phyloP scores from a whole-genome alignment of 306 rosid species.

The Styphnolobium japonicum region DNA sequence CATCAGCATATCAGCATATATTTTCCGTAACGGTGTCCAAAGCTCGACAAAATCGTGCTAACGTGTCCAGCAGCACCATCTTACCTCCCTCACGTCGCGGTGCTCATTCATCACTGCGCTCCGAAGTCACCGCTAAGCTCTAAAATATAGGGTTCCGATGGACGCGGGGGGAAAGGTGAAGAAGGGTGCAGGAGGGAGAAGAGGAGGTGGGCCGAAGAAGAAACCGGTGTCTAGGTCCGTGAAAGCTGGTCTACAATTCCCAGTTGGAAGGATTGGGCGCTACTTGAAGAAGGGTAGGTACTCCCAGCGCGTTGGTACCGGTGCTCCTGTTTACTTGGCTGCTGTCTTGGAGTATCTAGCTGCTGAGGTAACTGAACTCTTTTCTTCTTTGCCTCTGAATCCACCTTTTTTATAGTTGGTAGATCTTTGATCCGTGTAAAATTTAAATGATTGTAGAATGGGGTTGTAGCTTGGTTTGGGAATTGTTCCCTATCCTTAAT shows the following conservation, averaged over 20 bases:
- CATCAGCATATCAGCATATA: too few species aligned
- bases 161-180: conserved; percentile 43
- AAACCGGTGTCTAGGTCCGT: conserved; percentile 55
- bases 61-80: neutral
- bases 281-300: conserved; percentile 66
- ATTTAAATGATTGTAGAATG: neutral
- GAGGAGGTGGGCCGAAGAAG: conserved; percentile 52
- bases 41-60: conserved; percentile 23
- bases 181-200: conserved; percentile 62
- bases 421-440: neutral
- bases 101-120: neutral
- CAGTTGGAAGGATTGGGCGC: conserved; percentile 66
- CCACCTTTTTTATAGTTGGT: neutral
- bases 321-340: conserved; percentile 67
- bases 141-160: conserved; percentile 31
- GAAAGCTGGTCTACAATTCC: conserved; percentile 75
- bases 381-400: neutral
- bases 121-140: neutral
- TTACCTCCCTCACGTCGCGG: neutral
- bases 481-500: too few species aligned
- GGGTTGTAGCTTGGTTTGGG: too few species aligned
- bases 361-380: conserved; percentile 48
- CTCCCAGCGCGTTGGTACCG: conserved; percentile 55
- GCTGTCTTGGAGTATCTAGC: conserved; percentile 72
- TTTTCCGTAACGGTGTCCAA: neutral